These are phyloP conservation scores for Psidium friedrichsthalianum DNA, from an alignment of 345 rosid species.

Conservation along the genomic window DNA sequence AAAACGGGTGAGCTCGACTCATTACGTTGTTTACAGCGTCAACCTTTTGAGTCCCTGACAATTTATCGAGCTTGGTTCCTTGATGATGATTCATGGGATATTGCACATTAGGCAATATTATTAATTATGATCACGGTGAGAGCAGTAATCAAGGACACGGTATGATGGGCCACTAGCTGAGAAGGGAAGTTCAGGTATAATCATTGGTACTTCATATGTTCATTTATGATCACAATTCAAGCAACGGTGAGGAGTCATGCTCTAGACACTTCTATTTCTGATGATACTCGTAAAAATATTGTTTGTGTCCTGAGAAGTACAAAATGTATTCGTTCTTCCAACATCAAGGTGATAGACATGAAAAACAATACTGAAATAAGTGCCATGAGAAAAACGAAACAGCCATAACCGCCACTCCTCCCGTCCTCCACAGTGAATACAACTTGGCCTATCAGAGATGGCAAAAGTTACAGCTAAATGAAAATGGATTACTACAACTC, in stretches of 20 bases:
- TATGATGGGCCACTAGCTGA: background rate
- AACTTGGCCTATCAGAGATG: background rate
- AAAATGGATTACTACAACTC: background rate
- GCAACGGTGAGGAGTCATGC: rapidly evolving
- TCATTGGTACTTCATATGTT: background rate
- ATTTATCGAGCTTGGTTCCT: background rate
- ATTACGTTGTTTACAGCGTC: background rate
- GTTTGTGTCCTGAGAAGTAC: background rate
- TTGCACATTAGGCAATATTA: background rate
- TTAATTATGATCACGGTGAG: background rate
- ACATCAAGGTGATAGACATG: background rate
- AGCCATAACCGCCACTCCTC: background rate
- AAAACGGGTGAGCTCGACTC: background rate
- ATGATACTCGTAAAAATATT: background rate
- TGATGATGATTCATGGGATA: background rate
- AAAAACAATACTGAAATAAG: background rate
- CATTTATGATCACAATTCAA: background rate
- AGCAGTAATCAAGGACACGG: background rate
- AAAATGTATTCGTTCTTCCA: background rate
- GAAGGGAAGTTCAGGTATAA: background rate
- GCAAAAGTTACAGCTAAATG: background rate
- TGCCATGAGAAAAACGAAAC: background rate
- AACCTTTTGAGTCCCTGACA: background rate
- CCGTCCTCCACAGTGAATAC: background rate
- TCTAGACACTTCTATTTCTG: background rate